Conservation (phyloP, 768 basidiomycete species). For the Daedaleopsis nitida region DNA sequence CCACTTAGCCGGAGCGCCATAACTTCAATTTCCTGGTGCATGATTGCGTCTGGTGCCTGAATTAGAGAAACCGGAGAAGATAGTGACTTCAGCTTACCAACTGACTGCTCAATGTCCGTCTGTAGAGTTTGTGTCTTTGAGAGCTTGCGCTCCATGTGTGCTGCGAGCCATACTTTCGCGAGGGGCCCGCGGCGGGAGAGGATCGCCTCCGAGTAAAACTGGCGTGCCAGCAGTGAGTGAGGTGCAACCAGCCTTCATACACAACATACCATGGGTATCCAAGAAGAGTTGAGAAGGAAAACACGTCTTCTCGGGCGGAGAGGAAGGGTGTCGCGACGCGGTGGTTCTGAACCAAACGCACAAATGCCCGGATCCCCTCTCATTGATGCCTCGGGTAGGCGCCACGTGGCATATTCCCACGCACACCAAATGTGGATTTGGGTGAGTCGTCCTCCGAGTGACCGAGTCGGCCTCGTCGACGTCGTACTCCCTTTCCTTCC, state of each 20-base stretch:
- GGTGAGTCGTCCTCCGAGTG: too few species aligned
- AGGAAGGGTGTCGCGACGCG: constrained; percentile 10
- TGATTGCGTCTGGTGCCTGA: constrained; percentile 71
- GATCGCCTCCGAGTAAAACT: constrained; percentile 95
- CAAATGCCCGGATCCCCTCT: constrained; percentile 13
- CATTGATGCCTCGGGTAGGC: constrained; percentile 1
- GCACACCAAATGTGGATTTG: constrained; percentile 1
- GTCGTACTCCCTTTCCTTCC: too few species aligned
- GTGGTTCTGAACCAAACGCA: constrained; percentile 15
- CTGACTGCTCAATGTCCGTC: constrained; percentile 93
- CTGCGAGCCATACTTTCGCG: constrained; percentile 98
- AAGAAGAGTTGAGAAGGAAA: constrained; percentile 18
- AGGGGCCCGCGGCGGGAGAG: constrained; percentile 91
- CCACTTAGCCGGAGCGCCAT: constrained; percentile 98
- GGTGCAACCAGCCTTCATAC: not conserved
- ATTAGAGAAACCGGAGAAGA: not conserved
- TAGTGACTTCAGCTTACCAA: constrained; percentile 56
- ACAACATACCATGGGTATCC: constrained; percentile 28
- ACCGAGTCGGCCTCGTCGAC: too few species aligned
- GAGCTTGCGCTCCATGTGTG: constrained; percentile 97
- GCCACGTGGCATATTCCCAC: constrained; percentile 22
- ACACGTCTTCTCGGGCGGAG: constrained; percentile 17
- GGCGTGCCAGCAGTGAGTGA: not conserved
- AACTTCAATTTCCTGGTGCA: constrained; percentile 88
- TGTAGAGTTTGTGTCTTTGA: constrained; percentile 94